Conservation (phyloP, 192 early-diverging fungal species). For the Lobosporangium transversale region DNA sequence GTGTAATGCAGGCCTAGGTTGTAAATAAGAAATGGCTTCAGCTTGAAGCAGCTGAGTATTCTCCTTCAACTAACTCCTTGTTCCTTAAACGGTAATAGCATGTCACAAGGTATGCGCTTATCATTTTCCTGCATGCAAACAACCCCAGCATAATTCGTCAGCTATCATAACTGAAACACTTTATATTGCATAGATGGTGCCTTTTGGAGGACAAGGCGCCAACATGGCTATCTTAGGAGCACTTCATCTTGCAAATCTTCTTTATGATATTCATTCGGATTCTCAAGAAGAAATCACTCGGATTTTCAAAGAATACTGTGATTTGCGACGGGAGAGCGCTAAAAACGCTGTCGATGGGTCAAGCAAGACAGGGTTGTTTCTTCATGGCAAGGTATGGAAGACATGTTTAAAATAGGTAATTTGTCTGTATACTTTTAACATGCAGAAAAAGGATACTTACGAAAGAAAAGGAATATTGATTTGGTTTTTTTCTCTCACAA, state of each 20-base stretch:
- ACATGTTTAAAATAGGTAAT: no score
- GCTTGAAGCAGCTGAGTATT: no score
- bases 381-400: slow-evolving; percentile 2
- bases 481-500: no score
- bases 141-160: not conserved
- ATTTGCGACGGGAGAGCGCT: not conserved
- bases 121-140: not conserved
- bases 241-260: slow-evolving; percentile 16
- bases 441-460: no score
- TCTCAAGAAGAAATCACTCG: slow-evolving; percentile 18
- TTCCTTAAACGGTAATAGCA: no score
- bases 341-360: slow-evolving; percentile 13
- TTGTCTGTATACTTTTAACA: no score
- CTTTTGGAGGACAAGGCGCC: slow-evolving; percentile 30
- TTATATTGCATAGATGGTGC: slow-evolving; percentile 13
- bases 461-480: no score
- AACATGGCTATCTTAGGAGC: slow-evolving; percentile 22
- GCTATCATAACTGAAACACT: not conserved
- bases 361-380: not conserved
- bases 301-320: slow-evolving; percentile 10
- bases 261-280: slow-evolving; percentile 13
- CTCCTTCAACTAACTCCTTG: no score
- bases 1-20: no score
- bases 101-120: slow-evolving; percentile 22
- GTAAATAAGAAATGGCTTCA: not conserved